Conservation (phyloP, 1,284 basidiomycete species). For the Erythrobasidium hasegawianum region DNA sequence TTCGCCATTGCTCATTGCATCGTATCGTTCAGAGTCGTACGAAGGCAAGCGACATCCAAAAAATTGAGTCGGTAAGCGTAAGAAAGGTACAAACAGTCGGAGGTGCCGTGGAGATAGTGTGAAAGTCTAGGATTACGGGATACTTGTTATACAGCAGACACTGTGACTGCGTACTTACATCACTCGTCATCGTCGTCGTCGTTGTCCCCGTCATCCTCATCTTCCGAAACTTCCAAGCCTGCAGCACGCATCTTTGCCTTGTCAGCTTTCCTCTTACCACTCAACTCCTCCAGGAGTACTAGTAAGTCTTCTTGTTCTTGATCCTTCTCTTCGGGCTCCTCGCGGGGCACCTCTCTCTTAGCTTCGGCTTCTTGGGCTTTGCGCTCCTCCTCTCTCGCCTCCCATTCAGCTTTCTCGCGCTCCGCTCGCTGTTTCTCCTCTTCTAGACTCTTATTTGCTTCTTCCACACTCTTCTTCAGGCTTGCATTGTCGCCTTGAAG, state of each 20-base stretch:
- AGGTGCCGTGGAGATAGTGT: no score
- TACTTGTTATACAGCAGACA: no score
- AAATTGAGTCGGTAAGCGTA: no score
- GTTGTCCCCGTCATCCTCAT: slow-evolving; percentile 75
- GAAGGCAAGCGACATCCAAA: not conserved
- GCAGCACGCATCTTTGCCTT: slow-evolving; percentile 69
- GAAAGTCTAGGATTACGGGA: no score
- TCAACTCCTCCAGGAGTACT: slow-evolving; percentile 88
- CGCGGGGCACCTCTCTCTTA: slow-evolving; percentile 44
- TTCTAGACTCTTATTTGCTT: not conserved
- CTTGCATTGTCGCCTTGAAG: slow-evolving; percentile 42
- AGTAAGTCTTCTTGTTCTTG: slow-evolving; percentile 63
- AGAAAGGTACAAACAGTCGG: no score
- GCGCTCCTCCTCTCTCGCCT: slow-evolving; percentile 8
- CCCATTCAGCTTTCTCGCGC: slow-evolving; percentile 30
- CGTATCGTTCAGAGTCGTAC: not conserved
- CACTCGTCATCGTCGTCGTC: slow-evolving; percentile 64
- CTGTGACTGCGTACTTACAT: no score
- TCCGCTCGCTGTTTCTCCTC: not conserved
- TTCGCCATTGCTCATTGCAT: not conserved
- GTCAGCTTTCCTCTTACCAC: slow-evolving; percentile 74
- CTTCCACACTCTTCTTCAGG: slow-evolving; percentile 9
- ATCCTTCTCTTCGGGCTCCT: slow-evolving; percentile 53
- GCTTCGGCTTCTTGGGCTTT: not conserved
- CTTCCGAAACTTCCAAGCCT: slow-evolving; percentile 67